Conservation (phyloP, 2,329 filamentous ascomycete species). For the Cladosporium sp. region DNA sequence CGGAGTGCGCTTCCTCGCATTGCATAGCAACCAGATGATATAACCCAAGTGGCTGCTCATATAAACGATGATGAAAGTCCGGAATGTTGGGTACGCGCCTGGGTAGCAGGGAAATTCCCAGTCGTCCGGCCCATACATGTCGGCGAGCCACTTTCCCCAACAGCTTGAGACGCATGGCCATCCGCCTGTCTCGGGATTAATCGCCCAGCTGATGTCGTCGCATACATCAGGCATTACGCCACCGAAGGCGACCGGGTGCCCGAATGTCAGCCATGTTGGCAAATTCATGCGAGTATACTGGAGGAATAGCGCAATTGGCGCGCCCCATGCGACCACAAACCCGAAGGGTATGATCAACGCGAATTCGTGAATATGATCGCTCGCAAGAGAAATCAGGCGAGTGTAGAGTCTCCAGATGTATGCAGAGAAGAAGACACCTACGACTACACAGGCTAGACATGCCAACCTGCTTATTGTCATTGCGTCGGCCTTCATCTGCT, state of each 20-base stretch:
- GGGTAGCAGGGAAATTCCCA: neutral
- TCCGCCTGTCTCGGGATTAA: too few relatives aligned
- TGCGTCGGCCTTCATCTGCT: too few relatives aligned
- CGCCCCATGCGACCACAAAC: neutral
- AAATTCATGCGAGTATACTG: neutral
- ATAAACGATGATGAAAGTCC: too few relatives aligned
- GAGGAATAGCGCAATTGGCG: neutral
- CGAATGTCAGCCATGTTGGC: neutral
- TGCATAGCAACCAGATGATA: too few relatives aligned
- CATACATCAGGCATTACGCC: neutral
- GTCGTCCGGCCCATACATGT: neutral
- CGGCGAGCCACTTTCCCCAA: neutral
- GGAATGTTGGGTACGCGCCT: neutral
- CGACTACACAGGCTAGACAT: neutral
- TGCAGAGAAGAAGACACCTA: too few relatives aligned
- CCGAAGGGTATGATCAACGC: neutral
- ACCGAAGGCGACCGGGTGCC: neutral
- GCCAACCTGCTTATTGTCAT: neutral
- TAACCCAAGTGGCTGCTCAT: too few relatives aligned
- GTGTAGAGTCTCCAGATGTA: too few relatives aligned
- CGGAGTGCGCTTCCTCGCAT: too few relatives aligned
- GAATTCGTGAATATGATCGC: neutral
- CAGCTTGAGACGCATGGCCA: neutral
- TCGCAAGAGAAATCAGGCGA: neutral
- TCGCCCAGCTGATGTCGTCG: neutral